phyloP scores from a whole-genome alignment of 1,139 yeast species.

The Hyphopichia wangnamkhiaoensis region DNA sequence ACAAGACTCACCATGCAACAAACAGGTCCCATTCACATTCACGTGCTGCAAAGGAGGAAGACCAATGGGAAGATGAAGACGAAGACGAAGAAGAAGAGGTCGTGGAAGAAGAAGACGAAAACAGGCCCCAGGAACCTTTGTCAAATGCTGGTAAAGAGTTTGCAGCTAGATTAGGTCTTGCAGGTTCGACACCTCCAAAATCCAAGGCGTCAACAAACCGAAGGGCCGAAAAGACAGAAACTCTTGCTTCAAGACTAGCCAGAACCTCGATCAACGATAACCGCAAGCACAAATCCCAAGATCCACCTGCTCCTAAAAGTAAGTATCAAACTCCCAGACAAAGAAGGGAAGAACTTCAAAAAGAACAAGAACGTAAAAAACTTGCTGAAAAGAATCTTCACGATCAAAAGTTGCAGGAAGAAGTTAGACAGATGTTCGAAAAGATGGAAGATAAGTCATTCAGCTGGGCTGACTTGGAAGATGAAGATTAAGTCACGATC shows the following conservation, averaged over 20 bases:
- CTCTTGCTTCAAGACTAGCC: neutral
- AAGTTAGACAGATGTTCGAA: conserved; percentile 31
- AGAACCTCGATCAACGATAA: neutral
- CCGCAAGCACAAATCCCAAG: neutral
- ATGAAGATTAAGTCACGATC: too few species aligned
- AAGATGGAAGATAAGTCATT: conserved; percentile 29
- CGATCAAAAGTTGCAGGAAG: conserved; percentile 26
- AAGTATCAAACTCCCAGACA: conserved; percentile 16
- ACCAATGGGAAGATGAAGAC: conserved; percentile 5
- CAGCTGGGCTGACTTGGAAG: conserved; percentile 38
- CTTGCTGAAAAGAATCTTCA: conserved; percentile 17
- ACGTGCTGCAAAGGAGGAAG: neutral
- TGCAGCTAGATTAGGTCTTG: conserved; percentile 25
- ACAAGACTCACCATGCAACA: neutral
- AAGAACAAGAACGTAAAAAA: conserved; percentile 10
- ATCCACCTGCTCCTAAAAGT: neutral
- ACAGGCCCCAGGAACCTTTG: conserved; percentile 22
- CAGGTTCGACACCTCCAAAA: neutral
- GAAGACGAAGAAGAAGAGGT: conserved; percentile 5
- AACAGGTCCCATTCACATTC: neutral
- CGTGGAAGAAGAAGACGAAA: conserved; percentile 9
- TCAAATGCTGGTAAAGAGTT: conserved; percentile 27
- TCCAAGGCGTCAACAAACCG: neutral
- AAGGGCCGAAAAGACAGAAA: neutral
- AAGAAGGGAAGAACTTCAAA: conserved; percentile 8